These are phyloP conservation scores for Curvularia verruculosa DNA, from an alignment of 2,329 filamentous ascomycete genomes.

Conservation along the genomic window DNA sequence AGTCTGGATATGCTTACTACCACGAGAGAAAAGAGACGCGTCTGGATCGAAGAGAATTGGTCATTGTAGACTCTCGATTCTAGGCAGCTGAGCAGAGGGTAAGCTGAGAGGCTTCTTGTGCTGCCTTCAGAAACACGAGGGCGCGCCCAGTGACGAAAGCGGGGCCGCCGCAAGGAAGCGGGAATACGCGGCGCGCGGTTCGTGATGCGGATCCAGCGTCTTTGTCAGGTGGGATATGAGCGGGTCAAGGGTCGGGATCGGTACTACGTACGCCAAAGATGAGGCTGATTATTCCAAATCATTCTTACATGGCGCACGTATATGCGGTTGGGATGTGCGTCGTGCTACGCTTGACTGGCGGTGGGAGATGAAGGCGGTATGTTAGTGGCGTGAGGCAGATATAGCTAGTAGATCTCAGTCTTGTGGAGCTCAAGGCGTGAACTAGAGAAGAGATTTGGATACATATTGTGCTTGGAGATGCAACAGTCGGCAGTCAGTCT, in stretches of 20 bases:
- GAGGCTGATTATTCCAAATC: neutral
- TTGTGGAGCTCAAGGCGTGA: neutral
- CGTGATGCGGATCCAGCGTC: neutral
- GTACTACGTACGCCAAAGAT: neutral
- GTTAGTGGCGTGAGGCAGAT: neutral
- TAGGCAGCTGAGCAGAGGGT: neutral
- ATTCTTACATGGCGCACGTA: neutral
- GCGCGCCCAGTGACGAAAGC: slow-evolving; percentile 5
- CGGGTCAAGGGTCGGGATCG: neutral
- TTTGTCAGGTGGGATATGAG: neutral
- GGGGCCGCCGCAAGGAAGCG: slow-evolving; percentile 3
- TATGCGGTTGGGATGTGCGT: neutral
- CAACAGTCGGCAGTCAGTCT: neutral
- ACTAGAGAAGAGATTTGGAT: neutral
- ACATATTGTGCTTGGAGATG: neutral
- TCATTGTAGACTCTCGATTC: neutral
- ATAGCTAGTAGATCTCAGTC: neutral
- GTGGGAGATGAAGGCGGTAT: neutral
- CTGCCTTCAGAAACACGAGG: neutral
- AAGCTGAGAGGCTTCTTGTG: neutral
- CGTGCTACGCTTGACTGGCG: neutral
- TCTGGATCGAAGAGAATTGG: neutral
- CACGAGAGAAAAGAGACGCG: neutral
- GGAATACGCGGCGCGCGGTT: neutral
- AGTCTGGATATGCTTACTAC: neutral